phyloP scores from a whole-genome alignment of 2,329 filamentous ascomycete genomes.

The Hypoxylon sp. region DNA sequence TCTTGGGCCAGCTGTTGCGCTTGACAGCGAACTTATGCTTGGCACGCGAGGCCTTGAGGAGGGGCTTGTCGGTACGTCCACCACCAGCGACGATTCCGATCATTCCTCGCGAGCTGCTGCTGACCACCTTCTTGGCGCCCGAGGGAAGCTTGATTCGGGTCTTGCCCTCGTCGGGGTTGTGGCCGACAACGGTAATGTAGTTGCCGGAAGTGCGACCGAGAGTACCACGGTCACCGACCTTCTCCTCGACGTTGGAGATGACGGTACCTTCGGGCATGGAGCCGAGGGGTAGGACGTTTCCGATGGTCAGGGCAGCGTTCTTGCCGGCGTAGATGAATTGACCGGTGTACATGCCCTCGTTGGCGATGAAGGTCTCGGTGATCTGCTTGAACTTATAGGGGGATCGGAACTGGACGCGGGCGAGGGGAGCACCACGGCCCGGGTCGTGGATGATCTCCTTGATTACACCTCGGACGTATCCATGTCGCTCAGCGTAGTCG shows the following conservation, averaged over 20 bases:
- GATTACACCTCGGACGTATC: conserved; percentile 96
- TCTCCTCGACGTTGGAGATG: conserved; percentile 99
- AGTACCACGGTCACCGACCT: conserved; percentile 94
- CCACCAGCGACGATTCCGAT: conserved; percentile 99
- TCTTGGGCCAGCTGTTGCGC: conserved; percentile 99
- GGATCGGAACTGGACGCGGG: conserved; percentile 96
- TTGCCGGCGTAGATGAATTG: conserved; percentile 99
- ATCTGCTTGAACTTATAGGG: conserved; percentile 98
- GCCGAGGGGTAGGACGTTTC: conserved; percentile 94
- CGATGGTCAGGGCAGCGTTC: conserved; percentile 95
- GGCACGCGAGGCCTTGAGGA: conserved; percentile 98
- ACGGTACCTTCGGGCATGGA: conserved; percentile 99
- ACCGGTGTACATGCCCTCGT: conserved; percentile 99
- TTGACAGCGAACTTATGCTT: conserved; percentile 99
- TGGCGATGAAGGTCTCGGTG: conserved; percentile 99
- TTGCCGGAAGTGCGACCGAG: conserved; percentile 98
- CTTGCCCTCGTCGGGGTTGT: conserved; percentile 99
- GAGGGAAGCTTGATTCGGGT: conserved; percentile 99
- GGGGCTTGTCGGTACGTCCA: conserved; percentile 99
- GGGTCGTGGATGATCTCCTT: conserved; percentile 99
- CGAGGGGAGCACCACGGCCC: conserved; percentile 97
- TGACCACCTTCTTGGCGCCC: conserved; percentile 98
- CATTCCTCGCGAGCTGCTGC: conserved; percentile 94
- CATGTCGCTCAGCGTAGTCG: conserved; percentile 97
- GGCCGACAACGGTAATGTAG: conserved; percentile 98